A percentile compares a stretch with the other conserved stretches of the same genome.
Conservation (phyloP, 495 filamentous ascomycete genomes). For the Pyronema omphalodes region DNA sequence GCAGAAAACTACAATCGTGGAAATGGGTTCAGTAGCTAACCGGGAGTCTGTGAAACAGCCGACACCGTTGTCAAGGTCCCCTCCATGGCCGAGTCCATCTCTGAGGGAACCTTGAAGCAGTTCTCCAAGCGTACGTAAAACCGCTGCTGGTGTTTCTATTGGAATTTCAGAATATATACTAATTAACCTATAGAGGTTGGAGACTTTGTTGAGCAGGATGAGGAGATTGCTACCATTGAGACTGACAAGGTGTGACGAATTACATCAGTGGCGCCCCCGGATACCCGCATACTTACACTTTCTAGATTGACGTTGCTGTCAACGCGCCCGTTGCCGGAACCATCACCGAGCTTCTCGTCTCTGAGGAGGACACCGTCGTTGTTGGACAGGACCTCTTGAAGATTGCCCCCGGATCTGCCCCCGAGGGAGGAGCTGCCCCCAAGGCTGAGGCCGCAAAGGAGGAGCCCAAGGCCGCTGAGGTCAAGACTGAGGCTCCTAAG, state of each 20-base stretch:
- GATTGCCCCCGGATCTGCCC: conserved; percentile 56
- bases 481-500: conserved; percentile 27
- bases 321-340: conserved; percentile 85
- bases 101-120: conserved; percentile 90
- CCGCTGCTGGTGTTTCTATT: not conserved
- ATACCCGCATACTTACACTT: not conserved
- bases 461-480: conserved; percentile 36
- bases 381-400: conserved; percentile 84
- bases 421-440: conserved; percentile 34
- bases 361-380: conserved; percentile 86
- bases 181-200: conserved; percentile 44
- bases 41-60: conserved; percentile 8
- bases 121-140: conserved; percentile 57
- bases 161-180: not conserved
- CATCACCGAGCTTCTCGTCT: conserved; percentile 74
- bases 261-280: not conserved
- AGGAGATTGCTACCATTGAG: conserved; percentile 97
- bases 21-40: not conserved
- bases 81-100: conserved; percentile 97
- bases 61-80: conserved; percentile 83
- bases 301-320: conserved; percentile 81
- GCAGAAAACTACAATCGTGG: not conserved
- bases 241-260: conserved; percentile 79
- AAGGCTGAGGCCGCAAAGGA: conserved; percentile 28
- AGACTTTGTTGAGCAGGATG: conserved; percentile 86